Percentiles rank a stretch among this genome's conserved stretches.
Conservation (phyloP, 1,284 basidiomycete species). For the Austroboletus rostrupii region DNA sequence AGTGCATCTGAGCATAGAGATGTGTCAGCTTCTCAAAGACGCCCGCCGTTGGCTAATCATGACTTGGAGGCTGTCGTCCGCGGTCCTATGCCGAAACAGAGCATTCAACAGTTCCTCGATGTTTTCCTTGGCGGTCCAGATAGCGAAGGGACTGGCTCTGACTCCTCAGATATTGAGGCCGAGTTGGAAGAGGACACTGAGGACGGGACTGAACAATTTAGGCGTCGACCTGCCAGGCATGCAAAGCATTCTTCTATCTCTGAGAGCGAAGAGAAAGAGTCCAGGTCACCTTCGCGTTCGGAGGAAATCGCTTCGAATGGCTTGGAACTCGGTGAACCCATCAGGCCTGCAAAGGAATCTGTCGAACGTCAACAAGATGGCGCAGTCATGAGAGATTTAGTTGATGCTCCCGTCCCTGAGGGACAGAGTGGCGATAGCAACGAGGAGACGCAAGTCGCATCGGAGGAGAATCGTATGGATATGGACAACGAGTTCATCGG, state of each 20-base stretch:
- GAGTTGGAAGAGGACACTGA: slow-evolving; percentile 30
- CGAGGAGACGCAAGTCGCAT: slow-evolving; percentile 22
- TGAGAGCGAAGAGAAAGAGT: slow-evolving; percentile 20
- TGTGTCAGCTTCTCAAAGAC: neutral
- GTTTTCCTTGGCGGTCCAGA: slow-evolving; percentile 9
- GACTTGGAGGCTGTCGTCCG: slow-evolving; percentile 47
- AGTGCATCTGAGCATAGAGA: slow-evolving; percentile 7
- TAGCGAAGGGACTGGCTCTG: slow-evolving; percentile 21
- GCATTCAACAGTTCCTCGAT: slow-evolving; percentile 17
- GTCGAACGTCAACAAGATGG: neutral
- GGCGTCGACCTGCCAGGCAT: slow-evolving; percentile 5
- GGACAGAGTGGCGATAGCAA: slow-evolving; percentile 7
- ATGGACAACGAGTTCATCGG: slow-evolving; percentile 10
- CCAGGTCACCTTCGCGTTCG: slow-evolving; percentile 8
- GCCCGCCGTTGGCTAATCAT: slow-evolving; percentile 20
- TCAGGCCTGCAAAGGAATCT: neutral
- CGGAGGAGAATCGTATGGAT: slow-evolving; percentile 18
- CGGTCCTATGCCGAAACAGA: slow-evolving; percentile 36
- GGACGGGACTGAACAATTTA: slow-evolving; percentile 6
- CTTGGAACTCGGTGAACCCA: neutral
- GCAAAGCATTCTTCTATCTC: slow-evolving; percentile 18
- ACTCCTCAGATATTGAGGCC: slow-evolving; percentile 31
- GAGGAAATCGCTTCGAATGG: neutral
- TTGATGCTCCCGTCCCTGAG: neutral
- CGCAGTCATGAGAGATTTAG: slow-evolving; percentile 5